Conservation (phyloP, 305 asterid species). For the Nicotiana rustica region DNA sequence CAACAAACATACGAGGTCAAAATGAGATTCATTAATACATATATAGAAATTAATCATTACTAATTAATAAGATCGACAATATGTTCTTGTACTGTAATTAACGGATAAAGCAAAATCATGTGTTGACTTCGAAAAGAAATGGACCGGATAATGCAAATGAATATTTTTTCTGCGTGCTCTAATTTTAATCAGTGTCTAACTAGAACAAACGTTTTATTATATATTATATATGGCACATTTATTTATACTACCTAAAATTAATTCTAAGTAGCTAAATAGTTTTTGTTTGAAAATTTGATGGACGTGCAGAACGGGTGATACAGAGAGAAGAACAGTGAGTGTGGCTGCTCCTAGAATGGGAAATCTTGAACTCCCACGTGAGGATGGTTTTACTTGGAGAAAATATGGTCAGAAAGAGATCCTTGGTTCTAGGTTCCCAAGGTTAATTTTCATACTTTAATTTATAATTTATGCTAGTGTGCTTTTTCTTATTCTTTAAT, state of each 20-base stretch:
- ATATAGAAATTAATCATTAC: too few species aligned
- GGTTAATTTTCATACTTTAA: slow-evolving; percentile 42
- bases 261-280: too few species aligned
- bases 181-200: neutral
- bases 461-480: neutral
- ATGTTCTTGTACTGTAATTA: slow-evolving; percentile 14
- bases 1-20: too few species aligned
- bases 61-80: neutral
- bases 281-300: too few species aligned
- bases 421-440: slow-evolving; percentile 67
- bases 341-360: slow-evolving; percentile 84
- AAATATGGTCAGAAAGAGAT: slow-evolving; percentile 91
- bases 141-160: too few species aligned
- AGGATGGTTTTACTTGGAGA: slow-evolving; percentile 87
- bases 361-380: slow-evolving; percentile 78
- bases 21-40: too few species aligned
- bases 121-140: neutral
- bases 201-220: neutral
- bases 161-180: neutral
- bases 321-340: slow-evolving; percentile 46
- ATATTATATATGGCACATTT: too few species aligned
- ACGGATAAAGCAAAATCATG: neutral
- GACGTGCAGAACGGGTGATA: slow-evolving; percentile 52
- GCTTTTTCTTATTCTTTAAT: neutral
- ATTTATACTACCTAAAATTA: too few species aligned